Base-by-base conservation (phyloP, 306 rosid genomes). In the Hippophae gyantsensis region DNA sequence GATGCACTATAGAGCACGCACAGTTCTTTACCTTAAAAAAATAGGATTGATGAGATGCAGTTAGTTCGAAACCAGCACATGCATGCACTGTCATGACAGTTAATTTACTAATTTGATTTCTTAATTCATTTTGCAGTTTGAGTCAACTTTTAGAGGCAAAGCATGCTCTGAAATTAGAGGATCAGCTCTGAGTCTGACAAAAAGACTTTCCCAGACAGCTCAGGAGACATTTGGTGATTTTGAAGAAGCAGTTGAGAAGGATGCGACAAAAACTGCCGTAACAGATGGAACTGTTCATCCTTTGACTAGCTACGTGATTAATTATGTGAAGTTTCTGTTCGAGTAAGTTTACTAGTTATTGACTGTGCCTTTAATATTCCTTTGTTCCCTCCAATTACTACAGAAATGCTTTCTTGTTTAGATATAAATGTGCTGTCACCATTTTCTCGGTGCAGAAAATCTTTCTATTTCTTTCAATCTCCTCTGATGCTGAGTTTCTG, bases 251-350 rank as follows among this genome's bases (percentile, higher is more conserved):
- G 94, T 92, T 75, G 96, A 88, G 69, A 88, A 89, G 72, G 95
- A 92, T 77, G 95, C 96, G 41, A 92, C 96, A 1, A 86, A 92
- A 72, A 92, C 97, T 67, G 99, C 95, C 50, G 99, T 92, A 54
- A 76, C 79, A 59, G 99, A 92, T 82, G 99, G 96, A 76, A 88
- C 99, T 55, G 96, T 88, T 25, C 99, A 92, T 78, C 96, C 99
- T 70, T 71, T 92, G 79, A 92, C 99, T 56, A 92, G 99, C 82
- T 85, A 92, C 56, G 96, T 92, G 61, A 88, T 92, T 69, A 88
- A 92, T 76, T 88, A 88, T 57, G 99, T 92, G 72, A 92, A 88
- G 76, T 86, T 92, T 82, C 85, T 92, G 51, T 92, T 88, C 45
- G 99, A 92, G 96, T 92, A 86, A 83, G 99, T 82, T 68, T 40